phyloP scores from a whole-genome alignment of 495 filamentous ascomycete species.

The Aspergillus incahuasiensis region DNA sequence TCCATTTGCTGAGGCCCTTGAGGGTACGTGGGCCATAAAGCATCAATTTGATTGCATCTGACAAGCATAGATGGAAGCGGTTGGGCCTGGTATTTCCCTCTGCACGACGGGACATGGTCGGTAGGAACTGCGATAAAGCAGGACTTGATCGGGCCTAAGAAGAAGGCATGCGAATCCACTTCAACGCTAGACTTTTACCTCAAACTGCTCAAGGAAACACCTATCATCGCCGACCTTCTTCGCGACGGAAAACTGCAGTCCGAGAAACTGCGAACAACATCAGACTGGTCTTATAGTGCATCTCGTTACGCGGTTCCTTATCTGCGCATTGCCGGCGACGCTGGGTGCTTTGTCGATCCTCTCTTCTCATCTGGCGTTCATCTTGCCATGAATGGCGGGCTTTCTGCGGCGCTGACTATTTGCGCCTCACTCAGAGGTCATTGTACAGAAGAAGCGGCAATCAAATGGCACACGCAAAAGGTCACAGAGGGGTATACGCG shows the following conservation, averaged over 20 bases:
- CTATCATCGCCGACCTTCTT: slow-evolving; percentile 16
- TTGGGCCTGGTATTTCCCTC: slow-evolving; percentile 43
- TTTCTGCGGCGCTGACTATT: slow-evolving; percentile 28
- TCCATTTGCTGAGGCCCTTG: not conserved
- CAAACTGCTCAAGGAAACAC: not conserved
- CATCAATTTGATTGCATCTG: not conserved
- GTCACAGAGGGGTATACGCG: not conserved
- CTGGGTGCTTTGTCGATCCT: slow-evolving; percentile 42
- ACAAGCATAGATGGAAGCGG: slow-evolving; percentile 31
- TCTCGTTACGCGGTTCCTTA: slow-evolving; percentile 30
- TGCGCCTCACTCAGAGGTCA: not conserved
- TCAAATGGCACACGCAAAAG: not conserved
- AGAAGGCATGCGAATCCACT: slow-evolving; percentile 17
- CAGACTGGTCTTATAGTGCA: slow-evolving; percentile 32
- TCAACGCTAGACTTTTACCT: not conserved
- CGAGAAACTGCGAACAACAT: slow-evolving; percentile 29
- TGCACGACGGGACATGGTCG: slow-evolving; percentile 39
- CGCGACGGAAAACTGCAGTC: slow-evolving; percentile 8
- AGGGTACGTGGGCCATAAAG: not conserved
- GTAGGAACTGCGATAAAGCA: slow-evolving; percentile 40
- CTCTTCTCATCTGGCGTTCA: slow-evolving; percentile 42
- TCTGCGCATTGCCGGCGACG: slow-evolving; percentile 38
- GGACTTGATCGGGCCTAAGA: slow-evolving; percentile 17
- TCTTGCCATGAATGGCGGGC: slow-evolving; percentile 29
- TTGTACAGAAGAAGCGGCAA: not conserved